Conservation (phyloP, 306 rosid species). For the Prunus armeniaca region DNA sequence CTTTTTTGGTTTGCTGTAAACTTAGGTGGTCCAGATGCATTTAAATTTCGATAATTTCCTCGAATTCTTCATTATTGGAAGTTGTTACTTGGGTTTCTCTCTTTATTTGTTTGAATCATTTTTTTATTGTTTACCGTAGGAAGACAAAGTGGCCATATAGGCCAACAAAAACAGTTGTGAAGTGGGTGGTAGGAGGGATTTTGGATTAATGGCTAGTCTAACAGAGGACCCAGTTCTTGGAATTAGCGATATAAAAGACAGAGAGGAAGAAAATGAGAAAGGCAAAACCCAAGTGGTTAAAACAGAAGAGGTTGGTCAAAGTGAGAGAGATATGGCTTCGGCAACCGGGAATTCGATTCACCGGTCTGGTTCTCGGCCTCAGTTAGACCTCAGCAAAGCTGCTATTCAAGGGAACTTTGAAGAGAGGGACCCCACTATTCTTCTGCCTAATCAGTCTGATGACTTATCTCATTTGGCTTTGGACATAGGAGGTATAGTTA, state of each 20-base stretch:
- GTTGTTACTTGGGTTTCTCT: background rate
- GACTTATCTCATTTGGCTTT: slow-evolving; percentile 85
- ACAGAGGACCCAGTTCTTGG: slow-evolving; percentile 42
- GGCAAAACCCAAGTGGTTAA: slow-evolving; percentile 4
- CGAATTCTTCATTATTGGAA: background rate
- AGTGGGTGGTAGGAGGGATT: slow-evolving; percentile 36
- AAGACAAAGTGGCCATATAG: slow-evolving; percentile 13
- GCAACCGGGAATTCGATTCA: slow-evolving; percentile 67
- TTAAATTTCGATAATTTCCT: background rate
- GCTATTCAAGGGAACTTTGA: slow-evolving; percentile 78
- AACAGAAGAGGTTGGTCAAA: slow-evolving; percentile 37
- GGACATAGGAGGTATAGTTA: slow-evolving; percentile 81
- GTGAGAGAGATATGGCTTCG: slow-evolving; percentile 58
- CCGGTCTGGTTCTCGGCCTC: slow-evolving; percentile 86
- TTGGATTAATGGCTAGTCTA: slow-evolving; percentile 58
- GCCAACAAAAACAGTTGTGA: slow-evolving; percentile 33
- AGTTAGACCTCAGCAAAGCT: slow-evolving; percentile 93
- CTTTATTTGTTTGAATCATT: background rate
- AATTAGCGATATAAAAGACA: slow-evolving; percentile 33
- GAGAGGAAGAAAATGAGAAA: slow-evolving; percentile 21
- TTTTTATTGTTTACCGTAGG: background rate
- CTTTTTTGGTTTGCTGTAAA: background rate
- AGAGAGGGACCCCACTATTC: slow-evolving; percentile 84
- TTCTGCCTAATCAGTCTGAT: slow-evolving; percentile 96
- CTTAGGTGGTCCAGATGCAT: background rate